Evolutionary conservation across 345 rosid genomes (phyloP).

Genomic region (Hibiscus trionum): DNA sequence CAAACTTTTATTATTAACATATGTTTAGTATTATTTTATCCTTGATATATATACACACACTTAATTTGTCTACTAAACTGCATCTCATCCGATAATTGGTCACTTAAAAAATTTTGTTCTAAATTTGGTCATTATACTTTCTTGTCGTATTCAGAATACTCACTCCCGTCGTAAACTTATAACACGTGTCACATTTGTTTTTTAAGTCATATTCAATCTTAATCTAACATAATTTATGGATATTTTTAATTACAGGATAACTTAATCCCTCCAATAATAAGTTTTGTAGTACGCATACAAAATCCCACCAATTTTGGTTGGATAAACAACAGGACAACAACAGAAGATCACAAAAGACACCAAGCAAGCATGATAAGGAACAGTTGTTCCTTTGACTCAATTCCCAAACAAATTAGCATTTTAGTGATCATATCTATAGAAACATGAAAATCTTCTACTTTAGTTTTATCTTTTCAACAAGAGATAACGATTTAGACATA

Average conservation of each 20-base stretch:
- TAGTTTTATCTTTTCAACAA: not conserved
- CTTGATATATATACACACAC: too few species aligned
- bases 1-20: too few species aligned
- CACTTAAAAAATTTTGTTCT: too few species aligned
- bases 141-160: too few species aligned
- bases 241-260: not conserved
- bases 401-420: not conserved
- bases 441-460: not conserved
- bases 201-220: not conserved
- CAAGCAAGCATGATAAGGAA: constrained; percentile 2
- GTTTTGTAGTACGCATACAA: not conserved
- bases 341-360: not conserved
- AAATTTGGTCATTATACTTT: too few species aligned
- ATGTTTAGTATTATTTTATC: too few species aligned
- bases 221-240: not conserved
- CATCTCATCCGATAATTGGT: too few species aligned
- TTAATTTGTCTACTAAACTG: too few species aligned
- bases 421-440: not conserved
- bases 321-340: not conserved
- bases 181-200: too few species aligned
- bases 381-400: not conserved
- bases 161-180: too few species aligned
- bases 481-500: not conserved
- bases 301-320: not conserved
- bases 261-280: not conserved